A percentile compares a stretch with the other conserved stretches of the same genome.
Evolutionary conservation across 2,329 filamentous ascomycete species (phyloP).

Genomic region (Phaeosphaeria sp.): DNA sequence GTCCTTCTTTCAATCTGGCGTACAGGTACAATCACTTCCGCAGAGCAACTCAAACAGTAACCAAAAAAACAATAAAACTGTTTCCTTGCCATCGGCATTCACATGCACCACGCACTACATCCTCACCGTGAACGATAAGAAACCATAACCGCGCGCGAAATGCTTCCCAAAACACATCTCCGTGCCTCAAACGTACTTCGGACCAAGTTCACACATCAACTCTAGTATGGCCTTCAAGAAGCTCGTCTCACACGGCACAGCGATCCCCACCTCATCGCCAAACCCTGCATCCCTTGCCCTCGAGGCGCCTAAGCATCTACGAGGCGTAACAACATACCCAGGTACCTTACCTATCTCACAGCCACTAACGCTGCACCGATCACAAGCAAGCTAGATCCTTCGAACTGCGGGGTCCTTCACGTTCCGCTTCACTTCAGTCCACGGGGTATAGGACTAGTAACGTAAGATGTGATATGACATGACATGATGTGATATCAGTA

Average conservation of each 20-base stretch:
- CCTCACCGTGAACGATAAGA: too few species aligned
- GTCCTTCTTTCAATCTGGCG: background rate
- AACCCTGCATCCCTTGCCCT: background rate
- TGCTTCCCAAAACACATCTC: background rate
- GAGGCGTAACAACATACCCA: background rate
- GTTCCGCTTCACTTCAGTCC: too few species aligned
- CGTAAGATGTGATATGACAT: background rate
- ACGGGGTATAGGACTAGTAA: background rate
- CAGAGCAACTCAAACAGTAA: background rate
- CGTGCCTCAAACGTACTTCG: background rate
- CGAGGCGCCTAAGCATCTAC: background rate
- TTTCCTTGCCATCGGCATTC: background rate
- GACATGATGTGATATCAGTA: background rate
- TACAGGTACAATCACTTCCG: background rate
- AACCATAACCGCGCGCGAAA: background rate
- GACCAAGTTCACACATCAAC: background rate
- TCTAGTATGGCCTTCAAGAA: background rate
- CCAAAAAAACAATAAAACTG: background rate
- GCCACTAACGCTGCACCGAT: background rate
- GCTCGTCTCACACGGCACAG: background rate
- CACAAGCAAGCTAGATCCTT: background rate
- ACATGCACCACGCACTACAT: too few species aligned
- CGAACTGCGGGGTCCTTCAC: constrained; percentile 1
- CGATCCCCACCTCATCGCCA: background rate
- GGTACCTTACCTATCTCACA: background rate